Conservation (phyloP, 192 early-diverging fungal genomes). For the Coemansia sp. region DNA sequence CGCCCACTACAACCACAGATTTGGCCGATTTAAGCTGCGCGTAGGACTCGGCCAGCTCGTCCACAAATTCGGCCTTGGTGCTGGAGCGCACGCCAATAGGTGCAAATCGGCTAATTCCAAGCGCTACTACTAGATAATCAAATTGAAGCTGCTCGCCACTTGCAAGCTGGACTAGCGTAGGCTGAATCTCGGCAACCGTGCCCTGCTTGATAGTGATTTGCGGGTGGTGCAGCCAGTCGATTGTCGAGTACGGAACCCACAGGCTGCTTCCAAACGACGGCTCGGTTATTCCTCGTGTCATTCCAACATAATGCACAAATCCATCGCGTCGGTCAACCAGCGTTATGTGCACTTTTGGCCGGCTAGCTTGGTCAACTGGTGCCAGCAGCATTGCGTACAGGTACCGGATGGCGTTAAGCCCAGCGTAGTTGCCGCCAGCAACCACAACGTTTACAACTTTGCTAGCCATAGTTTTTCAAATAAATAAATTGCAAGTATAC, state of each 20-base stretch:
- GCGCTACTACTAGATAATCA: conserved; percentile 56
- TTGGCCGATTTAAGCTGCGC: not conserved
- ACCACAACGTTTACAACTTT: conserved; percentile 14
- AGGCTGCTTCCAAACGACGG: conserved; percentile 52
- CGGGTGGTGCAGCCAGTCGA: conserved; percentile 35
- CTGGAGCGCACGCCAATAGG: conserved; percentile 29
- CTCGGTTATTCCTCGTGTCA: conserved; percentile 47
- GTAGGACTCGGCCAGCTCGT: not conserved
- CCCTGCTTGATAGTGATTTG: conserved; percentile 42
- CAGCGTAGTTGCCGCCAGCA: conserved; percentile 47
- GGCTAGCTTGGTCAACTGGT: not conserved
- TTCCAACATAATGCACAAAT: conserved; percentile 56
- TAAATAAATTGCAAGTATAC: not conserved
- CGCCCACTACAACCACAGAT: conserved; percentile 56
- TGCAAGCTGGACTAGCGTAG: conserved; percentile 15
- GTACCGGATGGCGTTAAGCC: conserved; percentile 27
- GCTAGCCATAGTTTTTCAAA: not conserved
- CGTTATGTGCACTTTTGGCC: conserved; percentile 38
- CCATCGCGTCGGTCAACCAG: conserved; percentile 56
- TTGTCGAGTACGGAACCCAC: conserved; percentile 52
- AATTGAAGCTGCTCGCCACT: conserved; percentile 18
- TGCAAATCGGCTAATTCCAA: conserved; percentile 45
- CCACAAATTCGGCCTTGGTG: conserved; percentile 23
- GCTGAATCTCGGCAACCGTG: conserved; percentile 33
- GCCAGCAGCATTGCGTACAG: conserved; percentile 33